These are phyloP conservation scores for Aspergillus pseudotamarii DNA, from an alignment of 2,329 filamentous ascomycete species.

Conservation along the genomic window DNA sequence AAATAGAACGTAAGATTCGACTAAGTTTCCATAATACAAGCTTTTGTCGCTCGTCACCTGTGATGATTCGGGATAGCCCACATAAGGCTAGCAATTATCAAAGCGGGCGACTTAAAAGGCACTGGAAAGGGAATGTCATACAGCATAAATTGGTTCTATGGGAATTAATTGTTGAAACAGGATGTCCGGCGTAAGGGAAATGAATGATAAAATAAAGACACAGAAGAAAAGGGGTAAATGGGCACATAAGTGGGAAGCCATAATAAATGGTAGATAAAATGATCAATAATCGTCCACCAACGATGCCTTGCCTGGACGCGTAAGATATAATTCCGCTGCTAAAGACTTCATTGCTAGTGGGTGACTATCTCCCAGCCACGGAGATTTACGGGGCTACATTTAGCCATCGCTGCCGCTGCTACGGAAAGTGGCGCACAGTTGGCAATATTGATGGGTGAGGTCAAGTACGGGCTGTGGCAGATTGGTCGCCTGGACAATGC, in stretches of 20 bases:
- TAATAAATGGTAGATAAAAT: too few relatives aligned
- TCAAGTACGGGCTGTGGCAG: constrained; percentile 91
- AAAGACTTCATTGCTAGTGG: background rate
- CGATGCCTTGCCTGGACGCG: background rate
- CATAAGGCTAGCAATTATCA: background rate
- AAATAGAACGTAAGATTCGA: background rate
- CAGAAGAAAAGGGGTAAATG: constrained; percentile 14
- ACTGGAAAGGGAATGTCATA: background rate
- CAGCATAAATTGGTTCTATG: constrained; percentile 4
- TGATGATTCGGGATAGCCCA: background rate
- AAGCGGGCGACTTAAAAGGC: background rate
- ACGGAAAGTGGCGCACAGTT: constrained; percentile 89
- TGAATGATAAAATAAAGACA: constrained; percentile 12
- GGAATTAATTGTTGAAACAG: background rate
- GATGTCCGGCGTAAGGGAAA: background rate
- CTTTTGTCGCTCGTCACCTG: background rate
- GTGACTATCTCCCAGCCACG: background rate
- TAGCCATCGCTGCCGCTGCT: constrained; percentile 90
- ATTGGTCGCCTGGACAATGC: constrained; percentile 94
- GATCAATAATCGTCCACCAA: background rate
- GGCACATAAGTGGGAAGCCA: background rate
- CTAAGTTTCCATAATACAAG: background rate
- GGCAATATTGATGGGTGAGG: constrained; percentile 93
- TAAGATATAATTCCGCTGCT: constrained; percentile 4
- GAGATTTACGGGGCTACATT: constrained; percentile 15